phyloP scores from a whole-genome alignment of 1,284 basidiomycete species.

The Rhodotorula glutinis region DNA sequence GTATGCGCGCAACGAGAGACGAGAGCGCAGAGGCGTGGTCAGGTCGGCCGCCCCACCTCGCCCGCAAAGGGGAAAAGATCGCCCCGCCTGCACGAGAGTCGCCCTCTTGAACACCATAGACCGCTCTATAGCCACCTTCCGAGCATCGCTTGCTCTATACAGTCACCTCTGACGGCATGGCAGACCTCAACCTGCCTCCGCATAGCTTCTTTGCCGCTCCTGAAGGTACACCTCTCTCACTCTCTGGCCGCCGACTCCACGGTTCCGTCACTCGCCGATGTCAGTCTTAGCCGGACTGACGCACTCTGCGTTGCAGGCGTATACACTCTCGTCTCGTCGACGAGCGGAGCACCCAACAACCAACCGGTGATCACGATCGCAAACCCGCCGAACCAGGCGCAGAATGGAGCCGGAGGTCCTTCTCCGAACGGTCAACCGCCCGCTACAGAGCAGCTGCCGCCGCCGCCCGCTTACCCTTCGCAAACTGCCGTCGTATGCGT shows the following conservation, averaged over 20 bases:
- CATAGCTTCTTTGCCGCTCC: conserved; percentile 33
- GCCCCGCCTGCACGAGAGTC: too few relatives aligned
- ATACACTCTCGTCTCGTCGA: conserved; percentile 28
- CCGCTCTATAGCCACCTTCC: too few relatives aligned
- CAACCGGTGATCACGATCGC: background rate
- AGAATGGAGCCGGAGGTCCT: background rate
- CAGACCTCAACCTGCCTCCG: conserved; percentile 18
- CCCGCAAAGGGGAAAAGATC: too few relatives aligned
- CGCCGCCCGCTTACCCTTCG: conserved; percentile 59
- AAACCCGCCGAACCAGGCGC: background rate
- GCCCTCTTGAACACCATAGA: too few relatives aligned
- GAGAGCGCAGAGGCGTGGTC: too few relatives aligned
- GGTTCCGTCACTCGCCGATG: too few relatives aligned
- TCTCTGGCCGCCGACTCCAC: background rate
- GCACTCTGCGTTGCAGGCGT: conserved; percentile 14
- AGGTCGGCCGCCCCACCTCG: too few relatives aligned
- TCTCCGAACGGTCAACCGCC: background rate
- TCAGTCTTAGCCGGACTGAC: too few relatives aligned
- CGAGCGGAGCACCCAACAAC: conserved; percentile 6
- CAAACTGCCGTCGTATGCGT: conserved; percentile 62
- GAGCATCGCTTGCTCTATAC: too few relatives aligned
- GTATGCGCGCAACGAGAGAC: too few relatives aligned
- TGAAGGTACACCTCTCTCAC: conserved; percentile 23
- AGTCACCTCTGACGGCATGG: background rate
- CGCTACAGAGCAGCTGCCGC: conserved; percentile 41